Conservation (phyloP, 2,329 filamentous ascomycete genomes). For the Sporothrix brunneoviolacea region DNA sequence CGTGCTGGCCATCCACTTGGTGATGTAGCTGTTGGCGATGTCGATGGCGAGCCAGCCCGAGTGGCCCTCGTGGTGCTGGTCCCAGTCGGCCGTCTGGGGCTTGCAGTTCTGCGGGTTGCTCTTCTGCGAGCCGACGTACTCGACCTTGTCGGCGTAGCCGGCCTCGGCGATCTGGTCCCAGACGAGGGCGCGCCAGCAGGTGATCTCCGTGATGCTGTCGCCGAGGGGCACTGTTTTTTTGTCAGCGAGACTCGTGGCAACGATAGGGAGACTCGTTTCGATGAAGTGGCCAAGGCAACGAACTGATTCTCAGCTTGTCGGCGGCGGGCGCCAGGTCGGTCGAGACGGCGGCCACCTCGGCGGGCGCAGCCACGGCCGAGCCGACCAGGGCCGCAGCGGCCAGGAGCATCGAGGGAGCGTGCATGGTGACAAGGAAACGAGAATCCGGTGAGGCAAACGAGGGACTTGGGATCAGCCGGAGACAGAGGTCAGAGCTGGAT, state of each 20-base stretch:
- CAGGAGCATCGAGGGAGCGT: background rate
- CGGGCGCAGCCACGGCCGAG: background rate
- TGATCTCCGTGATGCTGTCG: slow-evolving; percentile 40
- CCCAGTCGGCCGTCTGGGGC: slow-evolving; percentile 28
- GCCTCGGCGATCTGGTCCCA: slow-evolving; percentile 33
- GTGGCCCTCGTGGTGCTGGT: slow-evolving; percentile 38
- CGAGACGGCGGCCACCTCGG: background rate
- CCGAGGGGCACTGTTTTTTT: slow-evolving; percentile 39
- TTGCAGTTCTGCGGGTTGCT: slow-evolving; percentile 32
- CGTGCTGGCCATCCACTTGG: slow-evolving; percentile 31
- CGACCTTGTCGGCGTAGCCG: slow-evolving; percentile 28
- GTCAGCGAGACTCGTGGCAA: too few relatives aligned
- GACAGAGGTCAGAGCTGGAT: too few relatives aligned
- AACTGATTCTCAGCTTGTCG: slow-evolving; percentile 3
- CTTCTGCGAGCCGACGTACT: slow-evolving; percentile 37
- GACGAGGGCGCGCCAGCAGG: slow-evolving; percentile 37
- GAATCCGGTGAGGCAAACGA: too few relatives aligned
- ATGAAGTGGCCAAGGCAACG: too few relatives aligned
- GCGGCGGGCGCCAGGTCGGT: background rate
- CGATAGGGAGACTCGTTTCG: too few relatives aligned
- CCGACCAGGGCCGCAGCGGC: background rate
- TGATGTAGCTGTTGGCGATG: slow-evolving; percentile 36
- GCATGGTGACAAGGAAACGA: too few relatives aligned
- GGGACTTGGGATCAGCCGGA: too few relatives aligned
- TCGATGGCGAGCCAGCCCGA: slow-evolving; percentile 36